These are phyloP conservation scores for Globisporangium heterothallicum DNA, from an alignment of 352 stramenopile genomes.

Conservation along the genomic window DNA sequence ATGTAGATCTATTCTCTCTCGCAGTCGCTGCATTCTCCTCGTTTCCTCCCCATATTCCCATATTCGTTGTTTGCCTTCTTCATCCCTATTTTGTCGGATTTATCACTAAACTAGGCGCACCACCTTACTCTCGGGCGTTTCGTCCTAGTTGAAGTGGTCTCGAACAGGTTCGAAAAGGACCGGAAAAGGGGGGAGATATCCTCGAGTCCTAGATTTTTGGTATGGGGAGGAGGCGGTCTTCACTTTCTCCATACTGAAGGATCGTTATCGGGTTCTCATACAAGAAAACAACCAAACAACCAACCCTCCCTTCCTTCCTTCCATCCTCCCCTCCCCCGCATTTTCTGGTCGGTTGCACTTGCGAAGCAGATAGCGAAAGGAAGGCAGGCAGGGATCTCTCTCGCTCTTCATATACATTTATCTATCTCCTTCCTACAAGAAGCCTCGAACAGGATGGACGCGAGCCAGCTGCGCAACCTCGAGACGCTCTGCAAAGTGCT, in stretches of 20 bases:
- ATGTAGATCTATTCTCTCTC: no score
- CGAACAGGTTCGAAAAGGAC: background rate
- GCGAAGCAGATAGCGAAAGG: no score
- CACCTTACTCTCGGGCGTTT: background rate
- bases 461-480: slow-evolving; percentile 68
- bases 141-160: background rate
- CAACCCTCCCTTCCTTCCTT: no score
- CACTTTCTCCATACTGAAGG: background rate
- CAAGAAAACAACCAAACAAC: background rate
- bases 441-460: slow-evolving; percentile 44
- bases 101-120: background rate
- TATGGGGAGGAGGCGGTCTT: no score
- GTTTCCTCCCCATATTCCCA: background rate
- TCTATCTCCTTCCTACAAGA: background rate
- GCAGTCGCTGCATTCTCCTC: no score
- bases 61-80: background rate
- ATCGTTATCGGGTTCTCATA: no score
- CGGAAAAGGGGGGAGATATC: background rate
- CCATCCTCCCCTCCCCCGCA: no score
- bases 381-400: no score
- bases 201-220: no score
- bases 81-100: background rate
- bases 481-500: slow-evolving; percentile 74
- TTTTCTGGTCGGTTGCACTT: no score
- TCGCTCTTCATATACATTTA: background rate